These are phyloP conservation scores for Xylaria arbuscula DNA, from an alignment of 2,329 filamentous ascomycete species.

Conservation along the genomic window DNA sequence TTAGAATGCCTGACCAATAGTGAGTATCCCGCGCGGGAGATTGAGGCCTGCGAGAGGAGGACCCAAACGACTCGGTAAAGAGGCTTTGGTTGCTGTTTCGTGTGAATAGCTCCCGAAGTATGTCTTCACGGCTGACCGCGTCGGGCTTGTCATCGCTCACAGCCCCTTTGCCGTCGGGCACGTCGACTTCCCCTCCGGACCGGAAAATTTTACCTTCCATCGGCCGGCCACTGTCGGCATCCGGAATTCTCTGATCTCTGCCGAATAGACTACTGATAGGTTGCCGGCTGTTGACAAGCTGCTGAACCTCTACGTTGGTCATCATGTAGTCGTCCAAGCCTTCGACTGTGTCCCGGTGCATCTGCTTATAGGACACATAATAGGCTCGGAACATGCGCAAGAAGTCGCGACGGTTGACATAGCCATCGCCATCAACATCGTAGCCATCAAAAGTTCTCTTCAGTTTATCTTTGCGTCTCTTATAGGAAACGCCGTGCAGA, in stretches of 20 bases:
- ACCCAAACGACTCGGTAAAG: constrained; percentile 51
- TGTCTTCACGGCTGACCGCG: constrained; percentile 68
- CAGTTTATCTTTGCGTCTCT: constrained; percentile 75
- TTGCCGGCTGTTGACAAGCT: constrained; percentile 79
- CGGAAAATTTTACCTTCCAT: constrained; percentile 75
- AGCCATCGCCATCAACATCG: constrained; percentile 89
- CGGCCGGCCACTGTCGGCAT: constrained; percentile 68
- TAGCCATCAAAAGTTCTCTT: constrained; percentile 86
- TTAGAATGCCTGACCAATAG: constrained; percentile 49
- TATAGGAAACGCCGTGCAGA: constrained; percentile 79
- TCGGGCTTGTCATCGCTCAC: constrained; percentile 71
- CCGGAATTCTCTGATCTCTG: constrained; percentile 75
- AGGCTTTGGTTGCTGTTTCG: constrained; percentile 48
- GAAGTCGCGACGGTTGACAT: constrained; percentile 86
- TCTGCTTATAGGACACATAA: constrained; percentile 89
- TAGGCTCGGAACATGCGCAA: constrained; percentile 92
- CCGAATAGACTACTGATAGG: constrained; percentile 81
- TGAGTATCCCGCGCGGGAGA: constrained; percentile 44
- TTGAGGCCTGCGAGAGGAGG: constrained; percentile 44
- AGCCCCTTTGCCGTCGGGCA: constrained; percentile 69
- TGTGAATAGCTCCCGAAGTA: constrained; percentile 66
- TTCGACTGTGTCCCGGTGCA: constrained; percentile 85
- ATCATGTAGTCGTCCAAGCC: constrained; percentile 82
- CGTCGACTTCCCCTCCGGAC: constrained; percentile 71
- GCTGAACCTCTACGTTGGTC: constrained; percentile 78